Percentiles rank a stretch among this genome's conserved stretches.
phyloP scores from a whole-genome alignment of 495 filamentous ascomycete species.

The Hyaloscypha hepaticicola region DNA sequence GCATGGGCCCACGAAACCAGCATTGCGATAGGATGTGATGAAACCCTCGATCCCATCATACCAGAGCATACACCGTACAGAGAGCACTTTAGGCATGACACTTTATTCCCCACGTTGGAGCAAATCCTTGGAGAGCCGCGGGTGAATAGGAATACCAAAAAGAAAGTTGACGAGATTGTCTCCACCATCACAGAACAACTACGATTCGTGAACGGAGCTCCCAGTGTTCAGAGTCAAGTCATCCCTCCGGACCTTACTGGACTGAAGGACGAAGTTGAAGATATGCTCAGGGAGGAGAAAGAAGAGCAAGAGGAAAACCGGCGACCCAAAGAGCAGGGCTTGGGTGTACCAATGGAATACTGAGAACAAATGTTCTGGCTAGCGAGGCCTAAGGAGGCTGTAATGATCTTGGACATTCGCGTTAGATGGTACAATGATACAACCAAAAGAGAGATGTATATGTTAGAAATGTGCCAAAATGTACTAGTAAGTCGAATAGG shows the following conservation, averaged over 20 bases:
- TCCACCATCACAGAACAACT: conserved; percentile 79
- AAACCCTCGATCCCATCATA: conserved; percentile 68
- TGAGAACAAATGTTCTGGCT: neutral
- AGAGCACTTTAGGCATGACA: conserved; percentile 80
- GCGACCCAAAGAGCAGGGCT: conserved; percentile 24
- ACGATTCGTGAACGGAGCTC: conserved; percentile 77
- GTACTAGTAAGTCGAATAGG: neutral
- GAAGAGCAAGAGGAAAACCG: conserved; percentile 37
- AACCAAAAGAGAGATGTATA: neutral
- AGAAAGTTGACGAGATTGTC: conserved; percentile 73
- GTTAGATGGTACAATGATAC: too few relatives aligned
- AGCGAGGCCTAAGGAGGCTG: neutral
- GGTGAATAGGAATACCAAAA: conserved; percentile 74
- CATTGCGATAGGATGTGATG: conserved; percentile 75
- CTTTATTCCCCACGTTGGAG: conserved; percentile 73
- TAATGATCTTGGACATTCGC: neutral
- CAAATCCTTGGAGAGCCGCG: conserved; percentile 58
- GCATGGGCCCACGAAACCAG: conserved; percentile 96
- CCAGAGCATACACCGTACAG: conserved; percentile 72
- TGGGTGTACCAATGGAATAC: conserved; percentile 32
- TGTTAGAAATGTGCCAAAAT: neutral
- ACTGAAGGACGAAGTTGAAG: conserved; percentile 76
- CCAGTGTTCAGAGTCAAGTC: conserved; percentile 80
- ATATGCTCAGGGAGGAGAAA: conserved; percentile 68
- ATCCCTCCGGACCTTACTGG: conserved; percentile 77